Base-by-base conservation (phyloP, 306 rosid species). In the Dryas drummondii region DNA sequence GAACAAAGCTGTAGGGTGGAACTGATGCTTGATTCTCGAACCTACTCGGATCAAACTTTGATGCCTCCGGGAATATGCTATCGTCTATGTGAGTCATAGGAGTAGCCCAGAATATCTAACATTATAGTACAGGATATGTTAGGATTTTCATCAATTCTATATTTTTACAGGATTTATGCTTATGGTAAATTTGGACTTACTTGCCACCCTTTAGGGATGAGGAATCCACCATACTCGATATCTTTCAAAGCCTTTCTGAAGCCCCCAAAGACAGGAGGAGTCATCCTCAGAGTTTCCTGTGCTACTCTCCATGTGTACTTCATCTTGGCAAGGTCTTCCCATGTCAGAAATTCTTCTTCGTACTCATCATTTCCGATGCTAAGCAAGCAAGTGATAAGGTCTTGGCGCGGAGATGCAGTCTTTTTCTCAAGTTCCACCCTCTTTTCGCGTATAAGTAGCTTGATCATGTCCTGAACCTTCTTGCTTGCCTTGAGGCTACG, bases 161-260 rank as follows among this genome's bases (percentile, higher is more conserved):
- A 48, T 12, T 0, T 37, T 40, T 12, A 41, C 5, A 7, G 3
- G 26, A 7, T 11, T 26, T 17, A 41, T 6, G 16, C 1, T n/a
- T 42, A 13, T 7, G 37, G 42, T 44, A 55, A 26, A n/a, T 55
- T 76, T 72, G 79, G 61, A 81, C 83, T 82, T 77, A 93, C 98
- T 76, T 89, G 97, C 97, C 97, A 93, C 71, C 97, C 98, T 82
- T 93, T 84, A 5, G 96, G 98, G 62, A 93, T 89, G 45, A 81
- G 61, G 82, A 88, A 89, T 54, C 88, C 97, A 44, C 61, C 87
- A 13, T 73, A 91, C 67, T 93, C 88, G 44, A 87, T 80, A 65
- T 88, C 96, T 81, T 79, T 70, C 5, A 70, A 4, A n/a, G 90
- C 88, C 57, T 57, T 83, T 68, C 89, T 86, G 76, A 91, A 84